phyloP scores from a whole-genome alignment of 1,139 yeast genomes.

The Blastobotrys petasosporus region DNA sequence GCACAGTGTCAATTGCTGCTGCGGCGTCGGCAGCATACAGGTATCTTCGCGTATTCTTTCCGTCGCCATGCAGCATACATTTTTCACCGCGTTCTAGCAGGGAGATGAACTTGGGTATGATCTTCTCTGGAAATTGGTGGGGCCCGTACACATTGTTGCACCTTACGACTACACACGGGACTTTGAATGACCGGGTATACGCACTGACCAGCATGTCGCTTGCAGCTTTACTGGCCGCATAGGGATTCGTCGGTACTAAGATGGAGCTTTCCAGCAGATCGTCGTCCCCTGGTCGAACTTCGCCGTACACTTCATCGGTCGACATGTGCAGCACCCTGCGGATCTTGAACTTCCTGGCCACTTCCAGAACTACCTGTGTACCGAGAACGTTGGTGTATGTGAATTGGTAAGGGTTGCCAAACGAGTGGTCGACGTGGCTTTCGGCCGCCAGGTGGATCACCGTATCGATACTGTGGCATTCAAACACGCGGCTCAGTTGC shows the following conservation, averaged over 20 bases:
- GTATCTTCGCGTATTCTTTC: constrained; percentile 43
- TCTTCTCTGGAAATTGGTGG: constrained; percentile 51
- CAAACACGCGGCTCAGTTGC: constrained; percentile 24
- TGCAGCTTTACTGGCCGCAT: constrained; percentile 56
- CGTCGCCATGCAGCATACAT: constrained; percentile 45
- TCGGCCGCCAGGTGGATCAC: constrained; percentile 55
- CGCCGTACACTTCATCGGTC: constrained; percentile 60
- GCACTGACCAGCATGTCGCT: constrained; percentile 48
- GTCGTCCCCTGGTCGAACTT: constrained; percentile 26
- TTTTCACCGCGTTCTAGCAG: constrained; percentile 29
- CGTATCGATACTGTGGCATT: constrained; percentile 31
- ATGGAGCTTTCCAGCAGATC: constrained; percentile 37
- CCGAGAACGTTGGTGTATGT: constrained; percentile 46
- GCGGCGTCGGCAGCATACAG: constrained; percentile 47
- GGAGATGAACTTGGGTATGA: constrained; percentile 42
- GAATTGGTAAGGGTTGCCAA: constrained; percentile 42
- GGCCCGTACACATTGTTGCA: constrained; percentile 56
- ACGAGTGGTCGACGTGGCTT: constrained; percentile 52
- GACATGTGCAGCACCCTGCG: constrained; percentile 45
- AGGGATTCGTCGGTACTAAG: constrained; percentile 53
- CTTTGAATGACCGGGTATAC: constrained; percentile 41
- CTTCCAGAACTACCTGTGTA: constrained; percentile 48
- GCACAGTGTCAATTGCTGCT: constrained; percentile 38
- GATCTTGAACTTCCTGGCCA: constrained; percentile 31
- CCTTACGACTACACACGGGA: constrained; percentile 44